These are phyloP conservation scores for Wallacemonas sp. DNA, from an alignment of 208 protist genomes.

Conservation along the genomic window DNA sequence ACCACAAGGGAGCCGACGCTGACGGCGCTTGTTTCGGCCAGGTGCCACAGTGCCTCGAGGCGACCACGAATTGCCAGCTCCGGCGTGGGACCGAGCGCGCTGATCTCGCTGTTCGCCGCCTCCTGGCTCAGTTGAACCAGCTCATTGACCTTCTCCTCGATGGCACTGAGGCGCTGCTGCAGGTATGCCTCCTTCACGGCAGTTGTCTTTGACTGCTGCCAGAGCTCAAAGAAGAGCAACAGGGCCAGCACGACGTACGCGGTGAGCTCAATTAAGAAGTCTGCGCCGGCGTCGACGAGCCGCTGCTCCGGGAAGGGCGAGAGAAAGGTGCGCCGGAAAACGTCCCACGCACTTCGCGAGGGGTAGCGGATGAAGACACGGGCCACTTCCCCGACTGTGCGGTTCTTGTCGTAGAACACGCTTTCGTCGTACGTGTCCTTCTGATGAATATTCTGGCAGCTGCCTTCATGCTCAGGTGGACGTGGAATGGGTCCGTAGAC, in stretches of 20 bases:
- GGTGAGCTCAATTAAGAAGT: conserved; percentile 77
- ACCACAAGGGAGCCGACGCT: conserved; percentile 5
- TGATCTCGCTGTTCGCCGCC: conserved; percentile 14
- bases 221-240: conserved; percentile 64
- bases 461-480: conserved; percentile 18
- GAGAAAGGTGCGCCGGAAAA: conserved; percentile 72
- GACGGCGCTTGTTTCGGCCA: conserved; percentile 16
- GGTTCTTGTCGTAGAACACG: conserved; percentile 43
- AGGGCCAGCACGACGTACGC: conserved; percentile 66
- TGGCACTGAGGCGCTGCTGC: conserved; percentile 51
- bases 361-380: conserved; percentile 72
- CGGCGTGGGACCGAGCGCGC: conserved; percentile 34
- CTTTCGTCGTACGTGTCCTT: conserved; percentile 51
- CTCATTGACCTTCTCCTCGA: conserved; percentile 82
- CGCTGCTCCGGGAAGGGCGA: conserved; percentile 65
- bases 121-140: conserved; percentile 33
- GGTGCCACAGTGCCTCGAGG: conserved; percentile 24
- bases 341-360: conserved; percentile 66
- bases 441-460: conserved; percentile 7
- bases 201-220: conserved; percentile 35
- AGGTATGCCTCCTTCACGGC: conserved; percentile 62
- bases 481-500: conserved; percentile 44
- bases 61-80: conserved; percentile 34
- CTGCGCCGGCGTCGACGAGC: conserved; percentile 69
- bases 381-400: conserved; percentile 42